Conservation (phyloP, 768 basidiomycete genomes). For the Naganishia kalamii region DNA sequence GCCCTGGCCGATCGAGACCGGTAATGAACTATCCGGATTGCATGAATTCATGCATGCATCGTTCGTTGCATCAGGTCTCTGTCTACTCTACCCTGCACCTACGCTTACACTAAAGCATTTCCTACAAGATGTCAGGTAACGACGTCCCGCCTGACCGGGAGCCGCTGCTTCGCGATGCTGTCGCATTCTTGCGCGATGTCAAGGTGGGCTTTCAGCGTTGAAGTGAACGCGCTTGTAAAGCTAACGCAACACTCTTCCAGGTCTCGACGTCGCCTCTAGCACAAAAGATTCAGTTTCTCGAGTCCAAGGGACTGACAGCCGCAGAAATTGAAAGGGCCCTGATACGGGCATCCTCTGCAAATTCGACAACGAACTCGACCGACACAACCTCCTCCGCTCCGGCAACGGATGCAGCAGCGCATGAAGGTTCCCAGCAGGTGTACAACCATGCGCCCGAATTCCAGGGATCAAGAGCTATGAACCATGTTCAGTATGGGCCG, state of each 20-base stretch:
- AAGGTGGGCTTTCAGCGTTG: slow-evolving; percentile 52
- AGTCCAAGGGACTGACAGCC: slow-evolving; percentile 79
- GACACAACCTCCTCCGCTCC: slow-evolving; percentile 43
- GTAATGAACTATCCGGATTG: no score
- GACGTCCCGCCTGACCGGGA: slow-evolving; percentile 3
- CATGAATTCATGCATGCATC: no score
- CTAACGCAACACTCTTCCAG: slow-evolving; percentile 47
- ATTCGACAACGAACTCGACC: background rate
- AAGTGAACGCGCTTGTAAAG: no score
- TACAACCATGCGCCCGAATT: background rate
- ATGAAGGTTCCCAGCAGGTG: background rate
- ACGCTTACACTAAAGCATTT: no score
- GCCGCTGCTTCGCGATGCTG: slow-evolving; percentile 66
- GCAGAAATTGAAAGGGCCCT: slow-evolving; percentile 81
- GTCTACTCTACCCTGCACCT: no score
- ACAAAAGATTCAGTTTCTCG: slow-evolving; percentile 87
- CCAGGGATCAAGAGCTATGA: background rate
- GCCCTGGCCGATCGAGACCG: no score
- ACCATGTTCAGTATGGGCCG: slow-evolving; percentile 10
- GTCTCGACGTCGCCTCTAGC: slow-evolving; percentile 69
- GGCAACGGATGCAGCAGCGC: slow-evolving; percentile 17
- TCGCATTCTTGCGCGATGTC: slow-evolving; percentile 76
- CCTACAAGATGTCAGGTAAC: slow-evolving; percentile 12
- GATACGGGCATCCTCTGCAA: slow-evolving; percentile 19
- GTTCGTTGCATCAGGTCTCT: no score